A percentile compares a stretch with the other conserved stretches of the same genome.
Evolutionary conservation across 106 monocot genomes (phyloP).

Genomic region (Phalaenopsis equestris): DNA sequence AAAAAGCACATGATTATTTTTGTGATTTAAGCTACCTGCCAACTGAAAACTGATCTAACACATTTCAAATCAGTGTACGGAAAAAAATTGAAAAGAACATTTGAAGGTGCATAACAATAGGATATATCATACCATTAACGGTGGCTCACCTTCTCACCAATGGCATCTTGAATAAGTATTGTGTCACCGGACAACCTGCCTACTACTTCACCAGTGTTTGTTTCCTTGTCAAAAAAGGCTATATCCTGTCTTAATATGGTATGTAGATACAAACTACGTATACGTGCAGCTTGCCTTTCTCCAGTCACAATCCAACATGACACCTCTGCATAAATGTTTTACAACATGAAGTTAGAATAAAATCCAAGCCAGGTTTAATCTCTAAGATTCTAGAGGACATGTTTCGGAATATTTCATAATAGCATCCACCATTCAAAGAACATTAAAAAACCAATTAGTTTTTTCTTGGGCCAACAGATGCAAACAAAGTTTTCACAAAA

Average conservation of each 20-base stretch:
- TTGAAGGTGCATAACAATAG: background rate
- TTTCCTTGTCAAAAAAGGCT: conserved; percentile 71
- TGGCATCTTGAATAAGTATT: conserved; percentile 72
- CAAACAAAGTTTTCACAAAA: too few species aligned
- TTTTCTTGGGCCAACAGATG: too few species aligned
- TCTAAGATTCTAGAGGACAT: too few species aligned
- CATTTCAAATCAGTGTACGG: too few species aligned
- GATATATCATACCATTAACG: background rate
- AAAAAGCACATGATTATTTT: too few species aligned
- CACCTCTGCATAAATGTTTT: conserved; percentile 42
- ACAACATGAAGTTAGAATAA: background rate
- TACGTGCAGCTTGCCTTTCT: conserved; percentile 72
- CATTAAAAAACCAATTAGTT: too few species aligned
- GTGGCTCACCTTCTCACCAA: conserved; percentile 65
- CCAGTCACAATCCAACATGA: conserved; percentile 82
- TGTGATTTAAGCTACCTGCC: too few species aligned
- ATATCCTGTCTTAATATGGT: conserved; percentile 73
- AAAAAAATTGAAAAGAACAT: too few species aligned
- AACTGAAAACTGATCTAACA: too few species aligned
- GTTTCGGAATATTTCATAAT: too few species aligned
- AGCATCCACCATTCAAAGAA: too few species aligned
- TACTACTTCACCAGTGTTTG: conserved; percentile 57
- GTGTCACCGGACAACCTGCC: conserved; percentile 80
- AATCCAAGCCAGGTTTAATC: background rate
- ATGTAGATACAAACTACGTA: conserved; percentile 49